Conservation (phyloP, 306 rosid genomes). For the Acacia confusa region DNA sequence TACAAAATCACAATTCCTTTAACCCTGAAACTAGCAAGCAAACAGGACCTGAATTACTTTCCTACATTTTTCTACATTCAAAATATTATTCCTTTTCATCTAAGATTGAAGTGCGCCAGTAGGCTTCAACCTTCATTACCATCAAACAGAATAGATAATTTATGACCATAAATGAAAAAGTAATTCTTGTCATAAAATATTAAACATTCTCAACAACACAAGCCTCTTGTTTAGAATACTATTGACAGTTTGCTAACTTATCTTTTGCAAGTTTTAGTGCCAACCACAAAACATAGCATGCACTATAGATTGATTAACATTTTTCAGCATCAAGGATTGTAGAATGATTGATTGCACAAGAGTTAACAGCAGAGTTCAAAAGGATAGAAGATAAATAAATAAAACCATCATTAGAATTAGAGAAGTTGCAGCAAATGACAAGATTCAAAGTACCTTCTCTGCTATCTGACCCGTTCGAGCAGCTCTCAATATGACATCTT, state of each 20-base stretch:
- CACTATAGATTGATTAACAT: conserved; percentile 18
- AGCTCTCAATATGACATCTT: conserved; percentile 91
- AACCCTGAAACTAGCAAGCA: background rate
- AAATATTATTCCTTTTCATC: background rate
- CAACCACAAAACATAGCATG: background rate
- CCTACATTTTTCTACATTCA: background rate
- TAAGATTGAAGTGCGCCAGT: background rate
- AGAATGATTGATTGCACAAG: background rate
- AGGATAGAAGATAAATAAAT: background rate
- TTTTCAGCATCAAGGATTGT: background rate
- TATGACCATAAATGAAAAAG: background rate
- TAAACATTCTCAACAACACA: background rate
- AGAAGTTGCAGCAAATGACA: conserved; percentile 10
- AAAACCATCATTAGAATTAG: conserved; percentile 2
- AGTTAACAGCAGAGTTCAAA: background rate
- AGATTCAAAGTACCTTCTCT: conserved; percentile 64
- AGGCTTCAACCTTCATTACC: background rate
- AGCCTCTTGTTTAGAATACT: background rate
- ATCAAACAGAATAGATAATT: background rate
- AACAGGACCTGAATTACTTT: background rate
- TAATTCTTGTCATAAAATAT: background rate
- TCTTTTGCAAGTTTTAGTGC: background rate
- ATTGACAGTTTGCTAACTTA: background rate
- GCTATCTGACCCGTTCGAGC: conserved; percentile 88
- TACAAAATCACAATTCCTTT: background rate